Conservation (phyloP, 495 filamentous ascomycete genomes). For the Neurospora sp. region DNA sequence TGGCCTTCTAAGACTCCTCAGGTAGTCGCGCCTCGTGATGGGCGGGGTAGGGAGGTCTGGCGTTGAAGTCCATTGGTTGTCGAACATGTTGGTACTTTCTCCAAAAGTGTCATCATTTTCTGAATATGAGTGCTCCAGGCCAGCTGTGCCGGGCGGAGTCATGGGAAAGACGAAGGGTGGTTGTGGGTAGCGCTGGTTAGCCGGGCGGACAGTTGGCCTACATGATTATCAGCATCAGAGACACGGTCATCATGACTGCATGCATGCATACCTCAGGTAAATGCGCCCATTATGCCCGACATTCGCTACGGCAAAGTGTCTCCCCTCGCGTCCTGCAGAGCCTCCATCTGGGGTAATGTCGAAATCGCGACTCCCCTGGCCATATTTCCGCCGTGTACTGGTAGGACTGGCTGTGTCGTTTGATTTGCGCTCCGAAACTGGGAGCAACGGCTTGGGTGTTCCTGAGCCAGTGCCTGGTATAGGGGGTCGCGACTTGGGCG, state of each 20-base stretch:
- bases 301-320: constrained; percentile 88
- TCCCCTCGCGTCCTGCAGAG: constrained; percentile 48
- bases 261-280: constrained; percentile 72
- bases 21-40: constrained; percentile 10
- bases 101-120: constrained; percentile 31
- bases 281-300: constrained; percentile 89
- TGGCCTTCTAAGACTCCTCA: constrained; percentile 12
- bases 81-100: constrained; percentile 14
- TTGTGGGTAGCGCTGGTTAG: constrained; percentile 47
- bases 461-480: constrained; percentile 7
- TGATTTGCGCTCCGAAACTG: constrained; percentile 32
- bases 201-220: constrained; percentile 51
- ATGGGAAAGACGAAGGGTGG: constrained; percentile 50
- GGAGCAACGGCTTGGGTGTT: constrained; percentile 28
- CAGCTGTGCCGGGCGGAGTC: constrained; percentile 46
- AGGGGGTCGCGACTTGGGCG: constrained; percentile 20
- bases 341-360: constrained; percentile 40
- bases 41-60: constrained; percentile 19
- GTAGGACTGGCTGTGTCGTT: constrained; percentile 23
- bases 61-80: constrained; percentile 27
- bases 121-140: constrained; percentile 34
- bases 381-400: constrained; percentile 17
- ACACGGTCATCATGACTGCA: constrained; percentile 7
- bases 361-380: constrained; percentile 28
- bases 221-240: neutral